Conservation (phyloP, 1,284 basidiomycete genomes). For the Uromyces viciae-fabae region DNA sequence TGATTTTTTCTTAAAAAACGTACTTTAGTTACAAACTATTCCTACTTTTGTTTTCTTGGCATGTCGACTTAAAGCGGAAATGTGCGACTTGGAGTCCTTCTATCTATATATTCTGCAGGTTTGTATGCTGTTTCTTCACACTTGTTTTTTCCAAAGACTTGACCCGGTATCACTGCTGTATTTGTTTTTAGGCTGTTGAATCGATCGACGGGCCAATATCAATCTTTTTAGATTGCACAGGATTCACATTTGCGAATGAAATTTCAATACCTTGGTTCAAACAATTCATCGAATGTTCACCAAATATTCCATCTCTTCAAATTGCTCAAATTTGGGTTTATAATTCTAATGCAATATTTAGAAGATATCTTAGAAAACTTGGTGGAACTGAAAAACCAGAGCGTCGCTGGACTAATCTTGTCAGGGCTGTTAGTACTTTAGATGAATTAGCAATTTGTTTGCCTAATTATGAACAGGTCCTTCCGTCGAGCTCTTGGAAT, state of each 20-base stretch:
- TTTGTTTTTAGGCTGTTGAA: slow-evolving; percentile 56
- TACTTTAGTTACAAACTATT: slow-evolving; percentile 25
- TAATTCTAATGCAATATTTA: slow-evolving; percentile 42
- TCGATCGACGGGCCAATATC: slow-evolving; percentile 54
- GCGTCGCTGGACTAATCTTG: slow-evolving; percentile 17
- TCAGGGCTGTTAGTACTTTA: slow-evolving; percentile 37
- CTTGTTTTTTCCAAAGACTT: background rate
- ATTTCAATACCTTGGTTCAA: slow-evolving; percentile 43
- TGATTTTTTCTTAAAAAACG: background rate
- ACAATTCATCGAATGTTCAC: slow-evolving; percentile 42
- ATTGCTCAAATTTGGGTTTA: slow-evolving; percentile 38
- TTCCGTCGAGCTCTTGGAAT: slow-evolving; percentile 45
- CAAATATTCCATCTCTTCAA: slow-evolving; percentile 17
- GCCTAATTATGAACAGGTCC: slow-evolving; percentile 45
- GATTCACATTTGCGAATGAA: slow-evolving; percentile 33
- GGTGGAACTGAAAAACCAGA: slow-evolving; percentile 39
- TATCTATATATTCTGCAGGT: slow-evolving; percentile 41
- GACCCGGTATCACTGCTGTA: no score
- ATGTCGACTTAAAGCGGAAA: slow-evolving; percentile 34
- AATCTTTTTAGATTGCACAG: slow-evolving; percentile 48
- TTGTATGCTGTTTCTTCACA: background rate
- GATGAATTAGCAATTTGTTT: slow-evolving; percentile 41
- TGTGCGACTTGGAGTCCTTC: slow-evolving; percentile 44
- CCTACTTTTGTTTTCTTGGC: slow-evolving; percentile 36
- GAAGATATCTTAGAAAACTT: slow-evolving; percentile 45